Evolutionary conservation across 495 filamentous ascomycete genomes (phyloP).

Genomic region (Delitschia confertaspora): DNA sequence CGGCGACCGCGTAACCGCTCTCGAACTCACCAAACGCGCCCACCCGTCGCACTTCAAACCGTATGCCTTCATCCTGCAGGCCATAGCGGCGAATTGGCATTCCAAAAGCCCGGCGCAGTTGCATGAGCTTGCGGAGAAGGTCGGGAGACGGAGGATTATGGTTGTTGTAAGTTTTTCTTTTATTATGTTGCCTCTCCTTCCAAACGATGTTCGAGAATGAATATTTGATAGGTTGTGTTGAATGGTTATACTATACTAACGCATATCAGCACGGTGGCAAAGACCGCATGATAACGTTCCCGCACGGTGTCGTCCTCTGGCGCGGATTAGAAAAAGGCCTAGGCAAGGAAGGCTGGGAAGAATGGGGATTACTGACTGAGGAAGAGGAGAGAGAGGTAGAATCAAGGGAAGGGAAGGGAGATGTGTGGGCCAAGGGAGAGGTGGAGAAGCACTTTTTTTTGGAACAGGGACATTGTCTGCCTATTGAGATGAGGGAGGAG

Average conservation of each 20-base stretch:
- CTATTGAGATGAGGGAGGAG: slow-evolving; percentile 53
- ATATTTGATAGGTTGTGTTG: no score
- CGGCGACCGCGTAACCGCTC: slow-evolving; percentile 68
- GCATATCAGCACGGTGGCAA: slow-evolving; percentile 63
- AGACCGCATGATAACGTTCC: slow-evolving; percentile 65
- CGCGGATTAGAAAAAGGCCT: slow-evolving; percentile 27
- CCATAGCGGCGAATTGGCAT: slow-evolving; percentile 73
- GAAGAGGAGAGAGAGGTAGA: no score
- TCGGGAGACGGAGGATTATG: slow-evolving; percentile 64
- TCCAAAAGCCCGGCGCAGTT: slow-evolving; percentile 58
- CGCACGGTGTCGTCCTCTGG: slow-evolving; percentile 51
- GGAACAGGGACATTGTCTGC: slow-evolving; percentile 60
- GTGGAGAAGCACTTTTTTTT: slow-evolving; percentile 50
- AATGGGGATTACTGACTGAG: slow-evolving; percentile 22
- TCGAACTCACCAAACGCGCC: slow-evolving; percentile 58
- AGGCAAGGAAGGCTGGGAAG: slow-evolving; percentile 21
- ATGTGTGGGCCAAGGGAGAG: slow-evolving; percentile 39
- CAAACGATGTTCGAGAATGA: slow-evolving; percentile 9
- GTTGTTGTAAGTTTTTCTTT: slow-evolving; percentile 36
- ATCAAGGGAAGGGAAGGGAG: no score
- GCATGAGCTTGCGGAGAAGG: slow-evolving; percentile 48
- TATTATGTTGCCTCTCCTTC: not conserved
- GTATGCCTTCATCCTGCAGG: slow-evolving; percentile 65
- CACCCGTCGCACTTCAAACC: slow-evolving; percentile 47
- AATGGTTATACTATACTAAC: no score